Percentiles rank a stretch among this genome's conserved stretches.
These are phyloP conservation scores for Triticum aestivum DNA, from an alignment of 176 grass and related monocot species.

Conservation along the genomic window IWGSC_CS_RefSeq_v2.1 NC_057800.1:133014165-133014664, in stretches of 20 bases:
- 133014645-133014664: slow-evolving; percentile 99
- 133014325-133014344: slow-evolving; percentile 90
- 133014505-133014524: slow-evolving; percentile 94
- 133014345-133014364: slow-evolving; percentile 82
- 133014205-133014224: background rate
- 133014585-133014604: background rate
- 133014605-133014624: too few relatives aligned
- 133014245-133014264: slow-evolving; percentile 84
- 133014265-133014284: slow-evolving; percentile 95
- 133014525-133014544: slow-evolving; percentile 95
- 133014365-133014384: slow-evolving; percentile 91
- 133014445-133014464: slow-evolving; percentile 86
- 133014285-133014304: slow-evolving; percentile 54
- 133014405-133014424: slow-evolving; percentile 66
- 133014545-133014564: slow-evolving; percentile 84
- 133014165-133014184: background rate
- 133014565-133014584: slow-evolving; percentile 20
- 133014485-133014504: slow-evolving; percentile 86
- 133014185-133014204: slow-evolving; percentile 2
- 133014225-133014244: slow-evolving; percentile 56
- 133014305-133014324: slow-evolving; percentile 80
- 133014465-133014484: slow-evolving; percentile 77
- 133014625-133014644: background rate
- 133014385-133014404: slow-evolving; percentile 84
- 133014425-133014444: slow-evolving; percentile 88